A percentile compares a stretch with the other conserved stretches of the same genome.
phyloP scores from a whole-genome alignment of 805 yeast genomes.

The Zygotorulaspora danielsina region DNA sequence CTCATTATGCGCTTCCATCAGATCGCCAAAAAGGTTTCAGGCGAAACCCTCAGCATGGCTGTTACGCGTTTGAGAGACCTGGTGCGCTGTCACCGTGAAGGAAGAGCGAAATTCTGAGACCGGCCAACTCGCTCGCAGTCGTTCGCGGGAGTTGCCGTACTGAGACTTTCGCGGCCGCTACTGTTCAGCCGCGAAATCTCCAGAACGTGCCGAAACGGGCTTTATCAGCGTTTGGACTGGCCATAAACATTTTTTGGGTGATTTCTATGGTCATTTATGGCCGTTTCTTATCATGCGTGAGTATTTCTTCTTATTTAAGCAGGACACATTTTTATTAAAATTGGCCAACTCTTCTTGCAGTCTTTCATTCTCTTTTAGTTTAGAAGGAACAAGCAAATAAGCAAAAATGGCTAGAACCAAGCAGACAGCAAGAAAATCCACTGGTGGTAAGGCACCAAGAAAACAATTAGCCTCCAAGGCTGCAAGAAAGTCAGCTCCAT shows the following conservation, averaged over 20 bases:
- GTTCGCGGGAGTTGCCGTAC: no score
- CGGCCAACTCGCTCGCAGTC: not conserved
- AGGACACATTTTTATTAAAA: no score
- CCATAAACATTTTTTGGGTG: constrained; percentile 1
- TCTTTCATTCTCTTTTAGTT: not conserved
- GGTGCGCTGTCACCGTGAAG: not conserved
- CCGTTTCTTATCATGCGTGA: not conserved
- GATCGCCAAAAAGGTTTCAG: not conserved
- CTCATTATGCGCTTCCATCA: not conserved
- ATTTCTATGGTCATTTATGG: not conserved
- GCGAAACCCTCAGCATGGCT: constrained; percentile 23
- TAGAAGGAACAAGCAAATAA: no score
- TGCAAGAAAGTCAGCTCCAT: constrained; percentile 90
- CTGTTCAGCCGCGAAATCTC: not conserved
- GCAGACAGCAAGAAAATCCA: constrained; percentile 91
- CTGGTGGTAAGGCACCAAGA: constrained; percentile 97
- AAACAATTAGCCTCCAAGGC: constrained; percentile 89
- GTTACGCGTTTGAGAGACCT: no score
- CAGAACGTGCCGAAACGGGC: not conserved
- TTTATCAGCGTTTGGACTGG: not conserved
- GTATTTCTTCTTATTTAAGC: constrained; percentile 6
- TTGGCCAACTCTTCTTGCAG: constrained; percentile 1
- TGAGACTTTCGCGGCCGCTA: constrained; percentile 12
- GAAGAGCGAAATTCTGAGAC: not conserved
- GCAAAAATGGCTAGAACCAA: constrained; percentile 88